These are phyloP conservation scores for Mortierella sp. DNA, from an alignment of 371 early-diverging fungal species.

Conservation along the genomic window DNA sequence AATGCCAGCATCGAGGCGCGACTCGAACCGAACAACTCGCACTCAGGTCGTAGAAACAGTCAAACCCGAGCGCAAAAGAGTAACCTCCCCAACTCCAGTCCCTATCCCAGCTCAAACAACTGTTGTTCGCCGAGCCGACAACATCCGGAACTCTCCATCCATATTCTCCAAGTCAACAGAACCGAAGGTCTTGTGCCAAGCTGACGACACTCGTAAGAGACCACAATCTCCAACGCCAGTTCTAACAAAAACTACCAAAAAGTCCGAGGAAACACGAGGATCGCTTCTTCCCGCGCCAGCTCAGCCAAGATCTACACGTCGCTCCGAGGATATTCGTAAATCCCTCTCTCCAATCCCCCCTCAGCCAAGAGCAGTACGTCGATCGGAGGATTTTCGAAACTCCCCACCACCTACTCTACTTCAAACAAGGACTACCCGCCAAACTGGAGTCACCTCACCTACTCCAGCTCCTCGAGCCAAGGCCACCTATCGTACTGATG, in stretches of 20 bases:
- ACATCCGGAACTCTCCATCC: not conserved
- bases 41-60: not conserved
- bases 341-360: not conserved
- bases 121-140: not conserved
- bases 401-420: not conserved
- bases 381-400: not conserved
- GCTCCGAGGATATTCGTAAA: not conserved
- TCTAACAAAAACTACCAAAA: not conserved
- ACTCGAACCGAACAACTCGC: conserved; percentile 22
- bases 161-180: not conserved
- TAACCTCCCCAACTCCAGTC: not conserved
- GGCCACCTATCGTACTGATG: not conserved
- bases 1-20: conserved; percentile 32
- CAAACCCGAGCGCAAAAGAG: not conserved
- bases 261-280: not conserved
- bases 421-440: not conserved
- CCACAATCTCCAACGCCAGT: not conserved
- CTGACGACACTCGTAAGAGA: conserved; percentile 4
- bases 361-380: not conserved
- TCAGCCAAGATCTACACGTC: not conserved
- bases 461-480: not conserved
- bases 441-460: not conserved
- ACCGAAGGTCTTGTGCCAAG: not conserved
- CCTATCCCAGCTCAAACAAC: not conserved
- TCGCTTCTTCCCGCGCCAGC: not conserved